phyloP scores from a whole-genome alignment of 495 filamentous ascomycete species.

The Sporormia fimetaria region DNA sequence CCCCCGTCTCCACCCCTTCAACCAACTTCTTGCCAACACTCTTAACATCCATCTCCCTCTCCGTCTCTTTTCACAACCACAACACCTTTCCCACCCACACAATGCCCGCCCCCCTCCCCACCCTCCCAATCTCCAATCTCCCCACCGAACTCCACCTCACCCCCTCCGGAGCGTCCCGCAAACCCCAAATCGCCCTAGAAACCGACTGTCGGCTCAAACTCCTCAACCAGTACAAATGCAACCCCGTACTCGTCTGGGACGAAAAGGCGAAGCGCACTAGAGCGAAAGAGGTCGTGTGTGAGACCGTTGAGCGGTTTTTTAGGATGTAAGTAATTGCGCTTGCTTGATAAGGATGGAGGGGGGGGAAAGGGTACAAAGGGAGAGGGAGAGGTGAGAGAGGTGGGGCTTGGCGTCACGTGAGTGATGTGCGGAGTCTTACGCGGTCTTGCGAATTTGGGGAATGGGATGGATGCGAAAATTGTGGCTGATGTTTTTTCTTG shows the following conservation, averaged over 20 bases:
- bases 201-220: conserved; percentile 60
- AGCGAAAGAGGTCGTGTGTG: conserved; percentile 53
- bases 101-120: conserved; percentile 52
- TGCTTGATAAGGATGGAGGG: not conserved
- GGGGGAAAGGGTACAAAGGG: not conserved
- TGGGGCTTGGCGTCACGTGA: not conserved
- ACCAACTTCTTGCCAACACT: conserved; percentile 52
- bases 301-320: conserved; percentile 66
- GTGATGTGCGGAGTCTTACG: too few species aligned
- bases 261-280: conserved; percentile 33
- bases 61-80: conserved; percentile 1
- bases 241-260: conserved; percentile 47
- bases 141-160: conserved; percentile 39
- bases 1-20: conserved; percentile 50
- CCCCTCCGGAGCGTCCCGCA: conserved; percentile 38
- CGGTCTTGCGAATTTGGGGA: too few species aligned
- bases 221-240: conserved; percentile 74
- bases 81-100: not conserved
- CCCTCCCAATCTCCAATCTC: conserved; percentile 46
- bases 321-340: conserved; percentile 52
- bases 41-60: conserved; percentile 26
- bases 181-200: conserved; percentile 41
- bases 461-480: conserved; percentile 5
- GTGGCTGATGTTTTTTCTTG: conserved; percentile 2
- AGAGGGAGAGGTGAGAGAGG: not conserved